A percentile compares a stretch with the other conserved stretches of the same genome.
Evolutionary conservation across 768 basidiomycete genomes (phyloP).

Genomic region (Leucocoprinus leucothites): DNA sequence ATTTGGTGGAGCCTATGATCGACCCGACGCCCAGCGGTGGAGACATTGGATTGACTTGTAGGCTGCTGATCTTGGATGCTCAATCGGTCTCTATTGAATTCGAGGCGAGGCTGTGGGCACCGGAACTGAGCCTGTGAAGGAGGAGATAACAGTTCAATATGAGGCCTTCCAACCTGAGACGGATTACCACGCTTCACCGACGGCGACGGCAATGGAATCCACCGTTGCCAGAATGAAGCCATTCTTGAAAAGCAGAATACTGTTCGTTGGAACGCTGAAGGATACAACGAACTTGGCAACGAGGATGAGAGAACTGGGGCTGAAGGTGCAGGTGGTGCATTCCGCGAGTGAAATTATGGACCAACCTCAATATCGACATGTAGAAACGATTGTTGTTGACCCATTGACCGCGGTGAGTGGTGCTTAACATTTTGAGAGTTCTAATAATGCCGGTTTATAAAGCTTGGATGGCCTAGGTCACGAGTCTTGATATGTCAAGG

Average conservation of each 20-base stretch:
- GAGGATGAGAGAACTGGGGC: constrained; percentile 73
- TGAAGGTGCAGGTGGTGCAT: constrained; percentile 74
- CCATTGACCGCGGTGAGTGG: constrained; percentile 72
- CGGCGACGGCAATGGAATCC: constrained; percentile 68
- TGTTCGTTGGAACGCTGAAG: constrained; percentile 85
- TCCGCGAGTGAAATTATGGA: constrained; percentile 76
- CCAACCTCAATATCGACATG: constrained; percentile 79
- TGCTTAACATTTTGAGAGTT: constrained; percentile 2
- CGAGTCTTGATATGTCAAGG: constrained; percentile 84
- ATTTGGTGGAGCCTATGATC: constrained; percentile 93
- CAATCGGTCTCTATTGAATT: constrained; percentile 90
- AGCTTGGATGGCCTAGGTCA: constrained; percentile 53
- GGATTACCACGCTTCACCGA: too few species aligned
- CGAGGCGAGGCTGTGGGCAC: constrained; percentile 97
- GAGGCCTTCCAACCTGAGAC: too few species aligned
- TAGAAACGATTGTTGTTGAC: constrained; percentile 96
- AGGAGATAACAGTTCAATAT: constrained; percentile 98
- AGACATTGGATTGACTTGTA: constrained; percentile 91
- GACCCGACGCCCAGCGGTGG: constrained; percentile 88
- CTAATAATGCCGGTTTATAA: too few species aligned
- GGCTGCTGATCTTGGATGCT: constrained; percentile 75
- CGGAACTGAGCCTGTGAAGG: constrained; percentile 97
- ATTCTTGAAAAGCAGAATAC: constrained; percentile 82
- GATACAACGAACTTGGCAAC: constrained; percentile 76
- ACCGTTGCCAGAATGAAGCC: constrained; percentile 79